Conservation (phyloP, 306 rosid species). For the Dryas drummondii region DNA sequence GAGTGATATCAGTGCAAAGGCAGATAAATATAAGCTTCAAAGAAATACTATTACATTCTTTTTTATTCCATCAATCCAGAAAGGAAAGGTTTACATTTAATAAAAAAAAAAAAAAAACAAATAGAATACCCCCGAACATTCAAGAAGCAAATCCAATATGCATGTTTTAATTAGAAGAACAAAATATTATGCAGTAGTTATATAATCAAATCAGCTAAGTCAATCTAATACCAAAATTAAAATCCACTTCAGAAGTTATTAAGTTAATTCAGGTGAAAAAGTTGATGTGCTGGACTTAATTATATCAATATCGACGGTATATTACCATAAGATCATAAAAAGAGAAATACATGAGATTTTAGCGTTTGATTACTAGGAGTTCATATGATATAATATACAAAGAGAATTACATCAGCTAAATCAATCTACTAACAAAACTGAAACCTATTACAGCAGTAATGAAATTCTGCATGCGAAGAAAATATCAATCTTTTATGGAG, state of each 20-base stretch:
- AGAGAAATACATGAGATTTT: not conserved
- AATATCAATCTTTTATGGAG: not conserved
- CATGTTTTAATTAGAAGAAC: not conserved
- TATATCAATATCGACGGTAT: not conserved
- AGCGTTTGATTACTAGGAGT: not conserved
- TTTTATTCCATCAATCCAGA: not conserved
- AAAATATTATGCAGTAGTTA: not conserved
- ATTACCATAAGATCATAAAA: not conserved
- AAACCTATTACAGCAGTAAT: conserved; percentile 13
- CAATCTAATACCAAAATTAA: not conserved
- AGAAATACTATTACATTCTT: not conserved
- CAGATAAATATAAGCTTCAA: not conserved
- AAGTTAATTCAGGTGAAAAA: not conserved
- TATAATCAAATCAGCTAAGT: not conserved
- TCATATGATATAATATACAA: not conserved
- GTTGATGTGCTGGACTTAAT: not conserved
- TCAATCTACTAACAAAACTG: not conserved
- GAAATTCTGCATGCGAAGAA: not conserved
- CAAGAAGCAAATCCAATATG: conserved; percentile 1
- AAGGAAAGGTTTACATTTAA: not conserved
- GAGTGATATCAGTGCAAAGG: not conserved
- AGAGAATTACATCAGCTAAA: not conserved
- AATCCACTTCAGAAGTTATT: not conserved
- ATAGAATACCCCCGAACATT: not conserved
- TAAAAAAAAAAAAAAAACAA: not conserved